These are phyloP conservation scores for Lavandula angustifolia DNA, from an alignment of 257 asterid genomes.

Conservation along the genomic window DNA sequence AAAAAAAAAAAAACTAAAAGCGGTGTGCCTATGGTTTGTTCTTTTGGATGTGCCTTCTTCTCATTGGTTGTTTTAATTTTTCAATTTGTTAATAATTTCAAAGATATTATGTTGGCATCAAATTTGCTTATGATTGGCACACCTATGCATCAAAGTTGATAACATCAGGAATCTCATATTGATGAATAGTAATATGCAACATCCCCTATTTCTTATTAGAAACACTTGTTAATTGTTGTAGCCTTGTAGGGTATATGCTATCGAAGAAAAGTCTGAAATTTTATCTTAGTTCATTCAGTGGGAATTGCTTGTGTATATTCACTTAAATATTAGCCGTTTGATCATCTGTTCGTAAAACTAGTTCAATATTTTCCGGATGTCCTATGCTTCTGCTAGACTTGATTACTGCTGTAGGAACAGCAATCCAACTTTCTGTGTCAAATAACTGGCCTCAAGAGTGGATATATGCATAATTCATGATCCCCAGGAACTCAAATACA, in stretches of 20 bases:
- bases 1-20: background rate
- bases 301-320: background rate
- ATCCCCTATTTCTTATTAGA: too few species aligned
- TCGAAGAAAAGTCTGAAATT: too few species aligned
- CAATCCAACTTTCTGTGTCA: background rate
- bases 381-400: background rate
- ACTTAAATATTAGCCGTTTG: background rate
- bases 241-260: too few species aligned
- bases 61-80: background rate
- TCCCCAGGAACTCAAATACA: background rate
- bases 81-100: background rate
- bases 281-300: too few species aligned
- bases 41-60: slow-evolving; percentile 3
- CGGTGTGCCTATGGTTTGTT: slow-evolving; percentile 18
- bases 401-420: background rate
- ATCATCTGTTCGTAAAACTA: background rate
- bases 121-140: background rate
- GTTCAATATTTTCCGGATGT: background rate
- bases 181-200: too few species aligned
- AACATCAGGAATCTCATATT: too few species aligned
- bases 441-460: background rate
- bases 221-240: too few species aligned
- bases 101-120: background rate
- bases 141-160: background rate
- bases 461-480: background rate